These are phyloP conservation scores for Paecilomyces variotii DNA, from an alignment of 2,329 filamentous ascomycete genomes.

Conservation along the genomic window DNA sequence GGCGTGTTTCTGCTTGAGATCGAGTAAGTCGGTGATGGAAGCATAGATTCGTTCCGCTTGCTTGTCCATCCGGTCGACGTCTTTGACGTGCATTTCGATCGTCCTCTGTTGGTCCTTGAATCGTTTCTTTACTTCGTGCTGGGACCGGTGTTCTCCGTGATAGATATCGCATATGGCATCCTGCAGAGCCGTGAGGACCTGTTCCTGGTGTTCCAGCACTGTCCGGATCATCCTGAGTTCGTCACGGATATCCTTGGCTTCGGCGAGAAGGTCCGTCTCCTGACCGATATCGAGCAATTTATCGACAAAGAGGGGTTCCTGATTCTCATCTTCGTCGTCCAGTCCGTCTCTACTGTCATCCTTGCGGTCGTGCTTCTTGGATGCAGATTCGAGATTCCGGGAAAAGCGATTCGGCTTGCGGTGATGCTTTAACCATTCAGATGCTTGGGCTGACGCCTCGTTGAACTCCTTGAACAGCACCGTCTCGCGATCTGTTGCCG, in stretches of 20 bases:
- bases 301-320: conserved; percentile 39
- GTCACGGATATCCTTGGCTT: conserved; percentile 61
- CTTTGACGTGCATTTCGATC: conserved; percentile 51
- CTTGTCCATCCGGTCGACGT: conserved; percentile 56
- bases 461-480: conserved; percentile 55
- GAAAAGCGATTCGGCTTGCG: conserved; percentile 33
- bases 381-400: conserved; percentile 9
- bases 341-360: conserved; percentile 10
- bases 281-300: conserved; percentile 46
- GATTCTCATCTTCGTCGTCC: conserved; percentile 19
- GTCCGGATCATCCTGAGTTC: conserved; percentile 55
- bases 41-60: conserved; percentile 54
- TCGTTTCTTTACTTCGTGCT: conserved; percentile 45
- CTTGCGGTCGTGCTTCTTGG: conserved; percentile 3
- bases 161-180: conserved; percentile 29
- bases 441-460: conserved; percentile 49
- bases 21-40: conserved; percentile 54
- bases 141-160: conserved; percentile 24
- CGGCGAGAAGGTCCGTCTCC: conserved; percentile 54
- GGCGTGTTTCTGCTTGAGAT: conserved; percentile 62
- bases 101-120: conserved; percentile 51
- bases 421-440: conserved; percentile 46
- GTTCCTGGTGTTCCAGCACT: conserved; percentile 30
- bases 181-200: conserved; percentile 27
- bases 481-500: conserved; percentile 46